These are phyloP conservation scores for Lipomyces oligophaga DNA, from an alignment of 805 yeast genomes.

Conservation along the genomic window DNA sequence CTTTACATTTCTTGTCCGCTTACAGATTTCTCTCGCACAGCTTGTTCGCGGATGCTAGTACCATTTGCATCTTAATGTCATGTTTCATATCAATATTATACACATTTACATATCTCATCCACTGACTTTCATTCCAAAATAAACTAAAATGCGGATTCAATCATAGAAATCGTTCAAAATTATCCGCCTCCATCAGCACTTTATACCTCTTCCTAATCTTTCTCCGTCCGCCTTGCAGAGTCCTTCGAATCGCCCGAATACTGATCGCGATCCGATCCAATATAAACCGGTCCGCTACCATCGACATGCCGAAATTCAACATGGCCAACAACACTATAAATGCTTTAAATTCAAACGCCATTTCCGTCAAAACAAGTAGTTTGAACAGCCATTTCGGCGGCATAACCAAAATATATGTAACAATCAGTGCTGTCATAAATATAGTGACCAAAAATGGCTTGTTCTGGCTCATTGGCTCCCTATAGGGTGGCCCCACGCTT, in stretches of 20 bases:
- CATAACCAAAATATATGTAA: constrained; percentile 53
- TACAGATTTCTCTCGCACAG: no score
- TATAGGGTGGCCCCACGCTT: constrained; percentile 89
- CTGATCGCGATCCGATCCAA: constrained; percentile 43
- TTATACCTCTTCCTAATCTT: constrained; percentile 39
- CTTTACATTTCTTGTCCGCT: no score
- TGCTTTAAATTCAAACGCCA: constrained; percentile 50
- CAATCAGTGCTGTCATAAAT: constrained; percentile 46
- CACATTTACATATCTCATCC: no score
- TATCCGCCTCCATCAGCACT: constrained; percentile 31
- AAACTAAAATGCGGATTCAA: no score
- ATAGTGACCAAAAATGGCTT: constrained; percentile 67
- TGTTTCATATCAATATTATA: no score
- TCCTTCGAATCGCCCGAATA: constrained; percentile 13
- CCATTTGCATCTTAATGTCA: no score
- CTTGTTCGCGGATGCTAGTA: no score
- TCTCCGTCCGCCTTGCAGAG: constrained; percentile 25
- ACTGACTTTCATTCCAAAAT: no score
- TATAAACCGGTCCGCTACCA: constrained; percentile 45
- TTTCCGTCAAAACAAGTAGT: constrained; percentile 70
- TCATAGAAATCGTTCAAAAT: no score
- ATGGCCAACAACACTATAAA: constrained; percentile 48
- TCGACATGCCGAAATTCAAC: constrained; percentile 49
- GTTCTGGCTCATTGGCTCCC: constrained; percentile 66
- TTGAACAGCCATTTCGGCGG: constrained; percentile 55